Base-by-base conservation (phyloP, 2,329 filamentous ascomycete genomes). In the Monilinia polystroma region DNA sequence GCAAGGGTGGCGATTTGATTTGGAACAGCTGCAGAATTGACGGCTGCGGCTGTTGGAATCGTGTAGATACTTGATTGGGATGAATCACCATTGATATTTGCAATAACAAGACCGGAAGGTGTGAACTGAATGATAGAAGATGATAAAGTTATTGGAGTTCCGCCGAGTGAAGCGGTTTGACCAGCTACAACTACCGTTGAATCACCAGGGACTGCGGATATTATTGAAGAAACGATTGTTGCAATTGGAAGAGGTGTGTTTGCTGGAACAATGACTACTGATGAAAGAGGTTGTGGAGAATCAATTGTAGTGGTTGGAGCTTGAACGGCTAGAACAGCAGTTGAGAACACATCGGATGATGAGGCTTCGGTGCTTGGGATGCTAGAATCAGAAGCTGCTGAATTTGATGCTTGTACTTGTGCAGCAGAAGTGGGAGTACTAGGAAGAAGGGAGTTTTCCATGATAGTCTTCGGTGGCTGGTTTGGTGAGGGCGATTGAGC, bases 171-270 rank as follows among this genome's bases (percentile, higher is more conserved):
- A 16, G 63, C 58, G 14, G 66, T 67, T 58, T 72, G 68, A 4
- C 60, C 67, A 10, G 26, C 59, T 20, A 70, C 56, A 20, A 71
- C 56, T 12, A 70, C n/a, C 2, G 32, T 66, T 1, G 67, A 68
- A 32, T 52, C 68, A 35, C 68, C 70, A 14, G 70, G 66, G 5
- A 58, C 65, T 14, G 62, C 68, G 35, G 66, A 68, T 7, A 72
- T 63, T n/a, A 66, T 45, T 20, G 69, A 63, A 3, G 69, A 67
- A 32, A 16, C 70, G 45, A 71, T 63, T 43, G 68, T 69, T 16
- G 63, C 70, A 29, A 72, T 67, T 66, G 66, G 71, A 67, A 43
- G 68, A 68, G 51, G 72, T 6, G 58, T 47, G 35, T 43, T 29
- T 49, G 54, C n/a, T 16, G 26, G 35, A 35, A 57, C 49, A 7